Evolutionary conservation across 1,139 yeast species (phyloP).

Genomic region (Yamadazyma friedrichii): DNA sequence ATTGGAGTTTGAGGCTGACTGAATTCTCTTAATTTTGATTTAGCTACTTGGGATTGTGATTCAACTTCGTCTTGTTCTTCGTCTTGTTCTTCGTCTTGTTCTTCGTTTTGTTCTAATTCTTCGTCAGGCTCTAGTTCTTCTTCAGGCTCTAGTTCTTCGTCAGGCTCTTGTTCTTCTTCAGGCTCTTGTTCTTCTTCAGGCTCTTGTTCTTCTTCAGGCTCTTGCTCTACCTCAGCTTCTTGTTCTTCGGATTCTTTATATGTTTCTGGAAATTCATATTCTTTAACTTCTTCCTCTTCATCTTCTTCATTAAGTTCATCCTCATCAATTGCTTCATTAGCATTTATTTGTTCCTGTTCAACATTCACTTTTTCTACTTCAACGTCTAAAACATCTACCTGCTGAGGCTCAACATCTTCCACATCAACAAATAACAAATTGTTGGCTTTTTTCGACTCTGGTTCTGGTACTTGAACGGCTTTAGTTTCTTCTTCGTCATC

Average conservation of each 20-base stretch:
- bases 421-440: background rate
- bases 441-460: background rate
- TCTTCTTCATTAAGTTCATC: background rate
- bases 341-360: slow-evolving; percentile 5
- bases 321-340: slow-evolving; percentile 2
- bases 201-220: too few species aligned
- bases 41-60: background rate
- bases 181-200: slow-evolving; percentile 5
- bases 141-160: background rate
- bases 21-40: slow-evolving; percentile 4
- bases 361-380: slow-evolving; percentile 5
- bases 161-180: slow-evolving; percentile 5
- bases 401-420: slow-evolving; percentile 4
- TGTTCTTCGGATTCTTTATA: too few species aligned
- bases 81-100: slow-evolving; percentile 5
- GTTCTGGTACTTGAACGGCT: slow-evolving; percentile 4
- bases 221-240: background rate
- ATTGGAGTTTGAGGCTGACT: slow-evolving; percentile 3
- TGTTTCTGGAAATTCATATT: background rate
- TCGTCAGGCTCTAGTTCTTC: background rate
- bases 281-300: slow-evolving; percentile 1
- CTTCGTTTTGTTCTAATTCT: background rate
- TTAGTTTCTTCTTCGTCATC: background rate
- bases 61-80: slow-evolving; percentile 6
- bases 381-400: slow-evolving; percentile 3